Base-by-base conservation (phyloP, 2,329 filamentous ascomycete species). In the Pseudocercospora pini-densiflorae region DNA sequence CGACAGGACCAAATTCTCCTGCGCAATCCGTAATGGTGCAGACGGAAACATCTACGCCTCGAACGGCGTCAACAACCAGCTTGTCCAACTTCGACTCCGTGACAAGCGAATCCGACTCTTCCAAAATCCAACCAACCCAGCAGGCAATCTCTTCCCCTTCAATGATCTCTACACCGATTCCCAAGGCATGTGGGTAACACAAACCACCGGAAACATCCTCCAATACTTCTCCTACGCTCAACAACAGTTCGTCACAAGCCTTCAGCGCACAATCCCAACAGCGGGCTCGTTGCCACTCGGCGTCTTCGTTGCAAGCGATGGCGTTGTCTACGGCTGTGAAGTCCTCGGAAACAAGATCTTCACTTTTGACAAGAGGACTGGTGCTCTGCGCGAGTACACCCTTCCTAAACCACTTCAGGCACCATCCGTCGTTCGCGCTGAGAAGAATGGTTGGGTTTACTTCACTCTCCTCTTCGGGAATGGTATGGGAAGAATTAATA, bases 51-150 rank as follows among this genome's bases (percentile, higher is more conserved):
- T 73, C 31, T 73, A 65, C 29, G 66, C 66, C 16, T 54, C 53
- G 31, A 73, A 72, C 23, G 70, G 70, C 29, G 51, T 71, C 12
- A 67, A 68, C 23, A 73, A 72, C 40, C 70, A 73, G 43, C 67
- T 73, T 6, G 67, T 71, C 8, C 65, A 65, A 14, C 65, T 71
- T 33, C 65, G 69, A 29, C 61, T 63, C 2, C 36, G 54, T 8
- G 61, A 57, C 45, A 55, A 60, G 47, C 31, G 57, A 10, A 66
- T 66, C 29, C 47, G 58, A 2, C 54, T 73, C 45, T 71, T 72
- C 40, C 68, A 71, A n/a, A 60, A 62, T 4, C 69, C 67, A 1
- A 36, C 59, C 10, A 72, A 69, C 55, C 62, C 66, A 1, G 31
- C 61, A 0, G 71, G 71, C 3, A 70, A 73, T 36, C 62, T 73